Evolutionary conservation across 2,329 filamentous ascomycete species (phyloP).

Genomic region (Ustulina deusta): DNA sequence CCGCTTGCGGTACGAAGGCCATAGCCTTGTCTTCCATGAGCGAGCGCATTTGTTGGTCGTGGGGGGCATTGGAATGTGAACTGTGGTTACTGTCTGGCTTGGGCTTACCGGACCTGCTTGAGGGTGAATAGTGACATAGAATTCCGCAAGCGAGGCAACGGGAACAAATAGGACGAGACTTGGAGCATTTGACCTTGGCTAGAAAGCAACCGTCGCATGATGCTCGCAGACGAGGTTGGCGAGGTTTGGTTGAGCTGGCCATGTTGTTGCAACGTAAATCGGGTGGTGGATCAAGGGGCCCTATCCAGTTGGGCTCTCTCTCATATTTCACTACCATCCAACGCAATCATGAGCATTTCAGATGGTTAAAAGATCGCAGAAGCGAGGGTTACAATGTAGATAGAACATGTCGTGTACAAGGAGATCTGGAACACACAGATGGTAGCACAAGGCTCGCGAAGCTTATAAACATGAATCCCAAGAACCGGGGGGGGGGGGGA

Average conservation of each 20-base stretch:
- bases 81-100: constrained; percentile 53
- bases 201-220: constrained; percentile 68
- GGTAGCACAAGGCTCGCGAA: constrained; percentile 45
- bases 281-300: background rate
- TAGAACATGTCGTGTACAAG: constrained; percentile 41
- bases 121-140: constrained; percentile 65
- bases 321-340: constrained; percentile 21
- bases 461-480: constrained; percentile 17
- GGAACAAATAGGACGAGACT: constrained; percentile 64
- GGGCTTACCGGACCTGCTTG: constrained; percentile 63
- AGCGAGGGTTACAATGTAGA: constrained; percentile 42
- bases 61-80: constrained; percentile 35
- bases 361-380: constrained; percentile 29
- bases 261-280: constrained; percentile 15
- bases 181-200: constrained; percentile 69
- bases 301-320: constrained; percentile 7
- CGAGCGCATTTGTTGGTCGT: constrained; percentile 44
- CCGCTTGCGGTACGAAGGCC: constrained; percentile 47
- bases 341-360: constrained; percentile 28
- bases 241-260: constrained; percentile 10
- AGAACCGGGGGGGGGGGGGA: too few relatives aligned
- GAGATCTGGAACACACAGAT: constrained; percentile 27
- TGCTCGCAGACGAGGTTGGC: constrained; percentile 56
- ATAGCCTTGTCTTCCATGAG: constrained; percentile 50
- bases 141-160: constrained; percentile 63